phyloP scores from a whole-genome alignment of 1,284 basidiomycete genomes.

The Leccinum solheimii region DNA sequence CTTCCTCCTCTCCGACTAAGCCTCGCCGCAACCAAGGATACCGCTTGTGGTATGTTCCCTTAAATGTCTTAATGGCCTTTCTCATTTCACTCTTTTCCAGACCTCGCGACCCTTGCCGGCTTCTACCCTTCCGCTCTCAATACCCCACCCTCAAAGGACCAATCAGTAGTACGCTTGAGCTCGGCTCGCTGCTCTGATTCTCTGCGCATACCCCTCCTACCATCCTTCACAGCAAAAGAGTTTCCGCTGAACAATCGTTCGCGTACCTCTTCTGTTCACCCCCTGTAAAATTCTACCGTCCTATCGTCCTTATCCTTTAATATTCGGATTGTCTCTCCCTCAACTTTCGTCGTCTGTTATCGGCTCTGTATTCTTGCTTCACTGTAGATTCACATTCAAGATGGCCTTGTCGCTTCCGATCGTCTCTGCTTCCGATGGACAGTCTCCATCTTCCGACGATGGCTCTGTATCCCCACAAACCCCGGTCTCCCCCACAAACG shows the following conservation, averaged over 20 bases:
- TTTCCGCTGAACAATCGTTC: slow-evolving; percentile 59
- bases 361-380: slow-evolving; percentile 14
- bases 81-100: slow-evolving; percentile 39
- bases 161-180: slow-evolving; percentile 64
- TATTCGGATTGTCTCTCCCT: slow-evolving; percentile 11
- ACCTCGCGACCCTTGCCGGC: slow-evolving; percentile 96
- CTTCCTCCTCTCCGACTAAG: slow-evolving; percentile 30
- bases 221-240: slow-evolving; percentile 36
- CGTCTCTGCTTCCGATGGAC: slow-evolving; percentile 41
- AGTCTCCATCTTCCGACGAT: slow-evolving; percentile 48
- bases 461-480: slow-evolving; percentile 49
- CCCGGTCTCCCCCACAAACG: slow-evolving; percentile 46
- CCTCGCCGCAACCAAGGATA: slow-evolving; percentile 75
- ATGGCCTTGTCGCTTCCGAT: slow-evolving; percentile 61
- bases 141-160: slow-evolving; percentile 34
- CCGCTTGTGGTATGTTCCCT: slow-evolving; percentile 62
- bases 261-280: slow-evolving; percentile 41
- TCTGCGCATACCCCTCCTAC: slow-evolving; percentile 22
- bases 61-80: background rate
- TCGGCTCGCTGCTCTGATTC: slow-evolving; percentile 57
- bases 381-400: slow-evolving; percentile 25
- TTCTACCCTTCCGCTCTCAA: slow-evolving; percentile 54
- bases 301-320: slow-evolving; percentile 21
- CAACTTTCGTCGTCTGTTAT: slow-evolving; percentile 5
- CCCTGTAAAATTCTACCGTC: slow-evolving; percentile 21